Evolutionary conservation across 306 rosid genomes (phyloP), one percentile per base, ranked within the genome.

Genomic region (Dryas drummondii): DNA sequence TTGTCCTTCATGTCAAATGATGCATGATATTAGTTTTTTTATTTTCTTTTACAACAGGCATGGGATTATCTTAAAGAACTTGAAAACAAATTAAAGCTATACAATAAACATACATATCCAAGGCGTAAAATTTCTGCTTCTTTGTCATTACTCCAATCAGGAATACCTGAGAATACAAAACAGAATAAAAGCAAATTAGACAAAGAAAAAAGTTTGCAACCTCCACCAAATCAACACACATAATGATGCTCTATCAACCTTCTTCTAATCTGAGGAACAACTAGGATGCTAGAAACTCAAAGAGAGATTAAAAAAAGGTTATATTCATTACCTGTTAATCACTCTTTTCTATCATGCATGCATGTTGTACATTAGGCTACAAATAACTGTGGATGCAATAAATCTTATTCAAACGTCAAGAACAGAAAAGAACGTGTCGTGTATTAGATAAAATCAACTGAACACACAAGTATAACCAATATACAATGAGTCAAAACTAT

Each of bases 51-150:
- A 7, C n/a, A 55, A 37, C 45, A 60, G 44, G 5, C 19, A 60
- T 7, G 17, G 17, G 17, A 60, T 32, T 13, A 27, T 60, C 17
- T 60, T 3, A 60, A 27, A 5, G 42, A 32, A 60, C 17, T 5
- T 32, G 45, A 60, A 60, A 27, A 0, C 8, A 60, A 60, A 32
- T 12, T 5, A 51, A 54, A 32, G 17, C 45, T 13, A 60, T 11
- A 60, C 8, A 10, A 22, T 26, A 64, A 74, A 71, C 88, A 74
- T 88, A 92, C 98, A 82, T 83, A 86, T 78, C 96, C 94, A 80
- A 93, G 64, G 17, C 98, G 94, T 84, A 93, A 84, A 57, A 75
- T 69, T 80, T 87, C 80, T 59, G 94, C 92, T 51, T 93, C 96
- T 74, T 88, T 84, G 77, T 93, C 96, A 59, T 90, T 89, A 48